Percentiles rank a stretch among this genome's conserved stretches.
Conservation (phyloP, 1,139 yeast genomes). For the Blastobotrys capitulatus region DNA sequence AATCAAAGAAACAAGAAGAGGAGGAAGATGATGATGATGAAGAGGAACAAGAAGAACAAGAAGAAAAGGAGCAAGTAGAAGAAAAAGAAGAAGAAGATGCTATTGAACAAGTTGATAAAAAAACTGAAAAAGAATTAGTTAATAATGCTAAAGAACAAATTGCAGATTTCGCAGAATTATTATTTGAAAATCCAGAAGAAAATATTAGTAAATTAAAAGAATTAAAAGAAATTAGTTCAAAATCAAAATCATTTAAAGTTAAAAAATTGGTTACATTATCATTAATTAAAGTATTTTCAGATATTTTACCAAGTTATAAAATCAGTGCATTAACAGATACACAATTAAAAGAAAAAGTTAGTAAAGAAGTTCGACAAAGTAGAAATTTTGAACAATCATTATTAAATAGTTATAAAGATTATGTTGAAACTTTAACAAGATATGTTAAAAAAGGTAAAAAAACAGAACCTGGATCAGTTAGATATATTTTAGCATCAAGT, state of each 20-base stretch:
- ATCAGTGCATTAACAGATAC: conserved; percentile 76
- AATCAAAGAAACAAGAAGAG: conserved; percentile 25
- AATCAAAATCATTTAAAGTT: conserved; percentile 60
- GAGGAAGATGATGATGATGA: conserved; percentile 29
- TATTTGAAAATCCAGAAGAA: conserved; percentile 90
- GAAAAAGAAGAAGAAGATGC: conserved; percentile 38
- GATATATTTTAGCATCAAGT: conserved; percentile 46
- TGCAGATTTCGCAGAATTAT: conserved; percentile 70
- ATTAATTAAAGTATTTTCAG: conserved; percentile 76
- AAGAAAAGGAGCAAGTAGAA: conserved; percentile 25
- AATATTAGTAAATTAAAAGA: conserved; percentile 61
- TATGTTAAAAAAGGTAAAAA: conserved; percentile 25
- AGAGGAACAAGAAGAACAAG: conserved; percentile 21
- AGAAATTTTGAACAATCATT: conserved; percentile 77
- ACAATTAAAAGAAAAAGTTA: conserved; percentile 67
- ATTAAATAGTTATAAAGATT: conserved; percentile 63
- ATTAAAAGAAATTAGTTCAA: conserved; percentile 60
- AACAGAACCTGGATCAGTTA: conserved; percentile 33
- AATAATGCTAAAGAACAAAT: conserved; percentile 71
- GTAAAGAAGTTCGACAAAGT: conserved; percentile 71
- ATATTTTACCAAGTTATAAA: conserved; percentile 81
- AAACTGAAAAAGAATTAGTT: conserved; percentile 40
- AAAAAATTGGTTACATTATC: conserved; percentile 73
- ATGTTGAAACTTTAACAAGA: conserved; percentile 49
- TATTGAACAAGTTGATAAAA: conserved; percentile 44